Evolutionary conservation across 768 basidiomycete genomes (phyloP).

Genomic region (Pulveroboletus sp.): DNA sequence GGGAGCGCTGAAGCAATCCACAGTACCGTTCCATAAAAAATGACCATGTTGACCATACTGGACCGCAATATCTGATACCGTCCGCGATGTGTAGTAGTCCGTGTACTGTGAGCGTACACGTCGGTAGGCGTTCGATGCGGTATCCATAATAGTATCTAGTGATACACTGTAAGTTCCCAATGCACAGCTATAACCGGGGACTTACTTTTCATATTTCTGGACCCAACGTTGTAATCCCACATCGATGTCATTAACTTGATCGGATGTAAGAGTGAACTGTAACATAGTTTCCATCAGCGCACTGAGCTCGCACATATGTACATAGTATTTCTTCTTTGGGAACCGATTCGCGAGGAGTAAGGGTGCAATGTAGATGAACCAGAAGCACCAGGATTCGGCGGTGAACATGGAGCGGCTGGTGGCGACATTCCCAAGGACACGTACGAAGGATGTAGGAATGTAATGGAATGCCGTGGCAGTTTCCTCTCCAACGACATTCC

Average conservation of each 20-base stretch:
- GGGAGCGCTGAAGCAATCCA: conserved; percentile 7
- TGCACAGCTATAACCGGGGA: not conserved
- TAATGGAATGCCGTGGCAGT: conserved; percentile 17
- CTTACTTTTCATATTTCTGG: conserved; percentile 4
- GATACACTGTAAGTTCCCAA: too few relatives aligned
- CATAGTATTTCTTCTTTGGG: conserved; percentile 10
- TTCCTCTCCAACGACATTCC: conserved; percentile 41
- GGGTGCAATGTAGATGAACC: conserved; percentile 19
- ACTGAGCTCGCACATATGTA: conserved; percentile 5
- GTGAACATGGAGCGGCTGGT: conserved; percentile 6
- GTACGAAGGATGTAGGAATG: conserved; percentile 31
- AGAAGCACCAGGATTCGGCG: conserved; percentile 21
- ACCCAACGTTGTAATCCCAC: not conserved
- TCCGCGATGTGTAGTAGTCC: conserved; percentile 20
- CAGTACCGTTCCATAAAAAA: conserved; percentile 22
- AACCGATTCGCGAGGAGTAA: conserved; percentile 10
- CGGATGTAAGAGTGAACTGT: not conserved
- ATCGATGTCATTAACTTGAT: conserved; percentile 3
- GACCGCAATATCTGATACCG: conserved; percentile 13
- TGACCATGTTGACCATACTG: conserved; percentile 22
- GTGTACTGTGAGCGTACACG: conserved; percentile 20
- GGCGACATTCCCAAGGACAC: conserved; percentile 34
- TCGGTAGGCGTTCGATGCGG: not conserved
- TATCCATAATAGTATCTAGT: conserved; percentile 2
- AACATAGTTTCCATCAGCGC: conserved; percentile 6